Evolutionary conservation across 179 eudicot species (phyloP), one percentile per base, ranked within the genome.

Genomic region (Silene vulgaris): DNA sequence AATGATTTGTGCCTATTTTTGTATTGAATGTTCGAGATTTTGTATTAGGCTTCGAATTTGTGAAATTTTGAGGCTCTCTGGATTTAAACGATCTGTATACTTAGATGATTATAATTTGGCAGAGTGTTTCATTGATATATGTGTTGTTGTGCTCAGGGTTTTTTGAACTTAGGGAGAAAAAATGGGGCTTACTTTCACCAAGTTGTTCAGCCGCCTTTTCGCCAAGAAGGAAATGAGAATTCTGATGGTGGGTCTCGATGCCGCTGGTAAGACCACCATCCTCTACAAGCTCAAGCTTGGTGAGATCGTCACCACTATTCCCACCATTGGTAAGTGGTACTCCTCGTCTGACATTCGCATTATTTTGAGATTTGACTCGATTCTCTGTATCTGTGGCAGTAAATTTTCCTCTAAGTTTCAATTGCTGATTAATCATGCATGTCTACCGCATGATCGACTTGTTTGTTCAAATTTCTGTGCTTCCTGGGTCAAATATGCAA

Each of bases 231-330:
- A 89, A 65, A 65, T 65, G 69, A 14, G 69, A 65, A 65, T 65
- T 65, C 69, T 65, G 45, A 65, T 65, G 69, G 97, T 89, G 68
- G 97, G 94, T 88, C 97, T 91, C 59, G 97, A 91, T 79, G 96
- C 96, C 0, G 96, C 96, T 84, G 93, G 97, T 89, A 91, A 91
- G 89, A 91, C 97, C 61, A 89, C 97, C 84, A 91, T 91, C 72
- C 82, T 91, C 72, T 91, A 91, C 87, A 91, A 91, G 90, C 93
- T 91, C 83, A 91, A 91, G 90, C 97, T 91, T 20, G 97, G 97
- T 19, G 97, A 91, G 90, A 91, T 91, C 63, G 97, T 91, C 56
- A 91, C 97, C 19, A 91, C 97, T 28, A 91, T 91, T 77, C 97
- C 97, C 60, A 91, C 97, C 76, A 91, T 91, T 64, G 97, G 97